Percentiles rank a stretch among this genome's conserved stretches.
phyloP scores from a whole-genome alignment of 1,284 basidiomycete species.

The Neonothopanus nambi region DNA sequence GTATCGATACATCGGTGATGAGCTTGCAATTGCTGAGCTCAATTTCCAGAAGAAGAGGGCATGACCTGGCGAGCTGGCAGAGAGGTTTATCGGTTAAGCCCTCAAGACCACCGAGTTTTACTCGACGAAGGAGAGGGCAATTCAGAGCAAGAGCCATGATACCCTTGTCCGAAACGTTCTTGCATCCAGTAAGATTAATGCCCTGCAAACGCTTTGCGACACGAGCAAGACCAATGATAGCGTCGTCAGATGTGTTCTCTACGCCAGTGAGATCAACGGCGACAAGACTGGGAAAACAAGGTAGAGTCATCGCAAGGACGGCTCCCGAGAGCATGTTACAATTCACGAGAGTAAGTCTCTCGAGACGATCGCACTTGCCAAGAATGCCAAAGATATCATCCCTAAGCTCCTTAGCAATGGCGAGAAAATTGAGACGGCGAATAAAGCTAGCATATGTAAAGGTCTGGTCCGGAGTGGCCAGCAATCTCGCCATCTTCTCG shows the following conservation, averaged over 20 bases:
- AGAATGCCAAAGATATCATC: constrained; percentile 82
- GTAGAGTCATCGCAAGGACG: constrained; percentile 70
- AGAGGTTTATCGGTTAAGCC: constrained; percentile 82
- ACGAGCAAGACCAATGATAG: constrained; percentile 70
- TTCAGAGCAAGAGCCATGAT: constrained; percentile 75
- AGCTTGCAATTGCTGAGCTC: constrained; percentile 86
- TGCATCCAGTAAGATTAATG: constrained; percentile 84
- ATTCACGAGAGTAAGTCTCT: constrained; percentile 89
- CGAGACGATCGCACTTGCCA: constrained; percentile 78
- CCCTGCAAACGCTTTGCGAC: constrained; percentile 85
- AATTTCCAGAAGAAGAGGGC: constrained; percentile 90
- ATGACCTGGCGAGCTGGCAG: constrained; percentile 76
- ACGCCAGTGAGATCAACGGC: constrained; percentile 89
- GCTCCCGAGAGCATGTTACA: constrained; percentile 75
- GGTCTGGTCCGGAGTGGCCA: constrained; percentile 63
- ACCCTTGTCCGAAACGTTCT: constrained; percentile 77
- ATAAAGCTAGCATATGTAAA: constrained; percentile 91
- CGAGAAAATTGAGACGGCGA: constrained; percentile 88
- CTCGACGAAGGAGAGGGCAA: constrained; percentile 80
- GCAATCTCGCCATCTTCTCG: constrained; percentile 74
- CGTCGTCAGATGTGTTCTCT: constrained; percentile 64
- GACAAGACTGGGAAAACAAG: constrained; percentile 74
- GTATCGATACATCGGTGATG: constrained; percentile 78
- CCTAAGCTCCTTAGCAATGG: constrained; percentile 70
- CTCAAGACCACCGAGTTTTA: constrained; percentile 83